Percentiles rank a stretch among this genome's conserved stretches.
phyloP scores from a whole-genome alignment of 352 stramenopile genomes.

The Pythium pyrilobum region DNA sequence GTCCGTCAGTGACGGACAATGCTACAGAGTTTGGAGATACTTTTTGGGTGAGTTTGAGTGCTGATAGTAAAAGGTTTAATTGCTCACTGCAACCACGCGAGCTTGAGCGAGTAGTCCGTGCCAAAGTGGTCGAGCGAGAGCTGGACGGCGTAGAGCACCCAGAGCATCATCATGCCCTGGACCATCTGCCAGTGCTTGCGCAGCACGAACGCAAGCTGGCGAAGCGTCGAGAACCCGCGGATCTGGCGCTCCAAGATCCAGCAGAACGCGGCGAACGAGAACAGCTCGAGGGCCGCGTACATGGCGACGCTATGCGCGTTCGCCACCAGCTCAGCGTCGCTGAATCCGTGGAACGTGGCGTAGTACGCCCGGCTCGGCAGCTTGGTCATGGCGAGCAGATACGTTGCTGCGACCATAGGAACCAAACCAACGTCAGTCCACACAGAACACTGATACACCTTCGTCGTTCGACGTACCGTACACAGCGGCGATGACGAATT shows the following conservation, averaged over 20 bases:
- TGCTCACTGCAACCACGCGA: constrained; percentile 5
- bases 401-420: background rate
- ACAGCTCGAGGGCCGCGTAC: constrained; percentile 28
- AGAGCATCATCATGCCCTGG: constrained; percentile 17
- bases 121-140: constrained; percentile 12
- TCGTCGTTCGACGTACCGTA: no score
- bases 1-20: no score
- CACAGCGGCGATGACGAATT: constrained; percentile 12
- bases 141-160: constrained; percentile 7
- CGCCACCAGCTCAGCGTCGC: background rate
- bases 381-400: constrained; percentile 8
- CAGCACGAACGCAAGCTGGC: constrained; percentile 33
- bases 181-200: constrained; percentile 24
- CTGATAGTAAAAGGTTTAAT: no score
- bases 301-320: constrained; percentile 2
- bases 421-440: background rate
- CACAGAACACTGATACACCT: no score
- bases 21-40: no score
- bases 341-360: no score
- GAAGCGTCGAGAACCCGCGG: constrained; percentile 16
- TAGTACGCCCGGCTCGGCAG: constrained; percentile 28
- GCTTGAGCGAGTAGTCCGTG: constrained; percentile 13
- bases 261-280: constrained; percentile 22
- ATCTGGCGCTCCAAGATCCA: constrained; percentile 22
- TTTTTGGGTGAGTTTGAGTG: no score